A percentile compares a stretch with the other conserved stretches of the same genome.
Conservation (phyloP, 2,329 filamentous ascomycete genomes). For the Pyrenochaeta sp. region DNA sequence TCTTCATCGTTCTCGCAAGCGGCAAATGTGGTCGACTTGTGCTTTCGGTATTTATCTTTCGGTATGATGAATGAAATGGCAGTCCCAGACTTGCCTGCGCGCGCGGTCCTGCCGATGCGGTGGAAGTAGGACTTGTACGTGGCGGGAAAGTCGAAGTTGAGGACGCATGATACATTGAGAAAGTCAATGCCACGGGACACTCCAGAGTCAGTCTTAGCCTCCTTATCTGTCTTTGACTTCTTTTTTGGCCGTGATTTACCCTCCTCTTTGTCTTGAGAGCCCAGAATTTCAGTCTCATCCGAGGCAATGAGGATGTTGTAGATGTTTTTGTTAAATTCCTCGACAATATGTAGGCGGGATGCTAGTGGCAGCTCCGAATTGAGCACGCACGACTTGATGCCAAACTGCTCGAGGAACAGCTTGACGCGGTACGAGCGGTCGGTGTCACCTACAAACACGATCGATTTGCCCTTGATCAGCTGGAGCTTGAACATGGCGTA, state of each 20-base stretch:
- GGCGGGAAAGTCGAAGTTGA: constrained; percentile 95
- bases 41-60: constrained; percentile 81
- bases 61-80: constrained; percentile 95
- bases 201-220: constrained; percentile 85
- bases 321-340: constrained; percentile 95
- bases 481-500: constrained; percentile 97
- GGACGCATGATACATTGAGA: constrained; percentile 80
- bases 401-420: constrained; percentile 96
- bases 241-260: constrained; percentile 51
- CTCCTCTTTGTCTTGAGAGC: constrained; percentile 54
- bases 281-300: constrained; percentile 87
- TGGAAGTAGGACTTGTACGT: constrained; percentile 95
- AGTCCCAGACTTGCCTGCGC: constrained; percentile 91
- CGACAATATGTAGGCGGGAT: constrained; percentile 89
- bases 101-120: constrained; percentile 90
- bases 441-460: constrained; percentile 84
- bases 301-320: constrained; percentile 99
- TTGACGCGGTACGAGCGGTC: constrained; percentile 92
- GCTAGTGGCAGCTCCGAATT: constrained; percentile 96
- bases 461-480: constrained; percentile 90
- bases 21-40: constrained; percentile 82
- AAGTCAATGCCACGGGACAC: constrained; percentile 98
- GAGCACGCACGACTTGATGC: constrained; percentile 88
- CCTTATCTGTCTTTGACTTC: constrained; percentile 68
- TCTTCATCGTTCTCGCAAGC: constrained; percentile 85